A percentile compares a stretch with the other conserved stretches of the same genome.
Conservation (phyloP, 768 basidiomycete genomes). For the Daedaleopsis nitida region DNA sequence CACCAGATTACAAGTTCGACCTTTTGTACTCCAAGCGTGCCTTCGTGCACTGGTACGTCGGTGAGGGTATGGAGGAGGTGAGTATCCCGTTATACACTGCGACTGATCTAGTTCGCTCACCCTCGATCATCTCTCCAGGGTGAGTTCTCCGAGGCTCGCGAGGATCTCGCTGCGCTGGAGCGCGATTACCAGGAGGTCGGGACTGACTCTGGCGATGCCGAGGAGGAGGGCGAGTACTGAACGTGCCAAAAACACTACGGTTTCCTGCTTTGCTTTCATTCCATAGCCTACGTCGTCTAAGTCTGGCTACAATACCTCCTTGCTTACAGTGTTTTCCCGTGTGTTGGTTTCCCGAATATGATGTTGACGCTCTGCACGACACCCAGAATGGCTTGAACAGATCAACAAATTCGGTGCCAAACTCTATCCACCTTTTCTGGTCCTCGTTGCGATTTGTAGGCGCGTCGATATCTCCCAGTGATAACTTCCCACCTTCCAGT, state of each 20-base stretch:
- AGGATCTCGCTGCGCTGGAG: conserved; percentile 96
- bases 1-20: conserved; percentile 93
- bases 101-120: neutral
- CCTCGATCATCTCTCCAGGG: conserved; percentile 45
- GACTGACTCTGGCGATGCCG: conserved; percentile 72
- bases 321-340: conserved; percentile 16
- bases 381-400: neutral
- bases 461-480: no score
- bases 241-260: conserved; percentile 3
- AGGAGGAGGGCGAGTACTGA: conserved; percentile 63
- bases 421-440: no score
- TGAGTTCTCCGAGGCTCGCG: conserved; percentile 97
- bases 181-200: conserved; percentile 94
- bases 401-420: neutral
- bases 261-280: conserved; percentile 8
- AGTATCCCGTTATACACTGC: conserved; percentile 5
- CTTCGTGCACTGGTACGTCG: conserved; percentile 94
- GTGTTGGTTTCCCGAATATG: conserved; percentile 12
- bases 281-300: conserved; percentile 22
- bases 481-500: no score
- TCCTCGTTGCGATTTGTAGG: no score
- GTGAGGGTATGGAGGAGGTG: conserved; percentile 98
- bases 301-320: conserved; percentile 23
- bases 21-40: conserved; percentile 96
- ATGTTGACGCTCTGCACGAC: neutral